Base-by-base conservation (phyloP, 495 filamentous ascomycete genomes). In the Cudoniella acicularis region DNA sequence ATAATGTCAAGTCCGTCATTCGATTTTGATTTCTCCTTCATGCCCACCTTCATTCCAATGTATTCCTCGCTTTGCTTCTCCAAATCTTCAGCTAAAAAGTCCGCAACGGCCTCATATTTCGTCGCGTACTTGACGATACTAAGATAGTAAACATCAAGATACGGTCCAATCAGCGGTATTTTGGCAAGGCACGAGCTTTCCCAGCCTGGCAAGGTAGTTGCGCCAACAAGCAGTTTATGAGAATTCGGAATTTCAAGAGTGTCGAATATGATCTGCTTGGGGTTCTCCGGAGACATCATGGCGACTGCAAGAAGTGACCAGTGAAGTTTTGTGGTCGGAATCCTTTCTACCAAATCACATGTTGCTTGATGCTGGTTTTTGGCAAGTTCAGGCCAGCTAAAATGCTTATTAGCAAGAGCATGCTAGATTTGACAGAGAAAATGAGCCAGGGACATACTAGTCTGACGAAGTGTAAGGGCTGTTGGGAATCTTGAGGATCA, bases 21-120 rank as follows among this genome's bases (percentile, higher is more conserved):
- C n/a, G n/a, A n/a, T n/a, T n/a, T n/a, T n/a, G n/a, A n/a, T 42
- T 30, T 26, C 23, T 63, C 47, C 49, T 61, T 72, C 9, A 70
- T 25, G 1, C 69, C 71, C 10, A 75, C 69, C 49, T 59, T 69
- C 41, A 68, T 64, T 6, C 60, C 66, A 2, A 72, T 18, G 52
- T 62, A 72, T 40, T 57, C 40, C 13, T 66, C 51, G 10, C 21
- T 21, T n/a, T 58, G 63, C 17, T 59, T 50, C 23, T 67, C 64
- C 49, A 75, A 57, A 61, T 75, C 73, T 43, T 60, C 61, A 10
- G 73, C 72, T 36, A 75, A 67, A 21, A 74, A 67, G 57, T 74
- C 70, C 2, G 69, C 72, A 57, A 68, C 67, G 30, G 69, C 62
- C 43, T 75, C 73, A 17, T 70, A 60, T 2, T 53, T 54, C 13